Conservation (phyloP, 169 alveolate species). For the Amoebophrya sp. region DNA sequence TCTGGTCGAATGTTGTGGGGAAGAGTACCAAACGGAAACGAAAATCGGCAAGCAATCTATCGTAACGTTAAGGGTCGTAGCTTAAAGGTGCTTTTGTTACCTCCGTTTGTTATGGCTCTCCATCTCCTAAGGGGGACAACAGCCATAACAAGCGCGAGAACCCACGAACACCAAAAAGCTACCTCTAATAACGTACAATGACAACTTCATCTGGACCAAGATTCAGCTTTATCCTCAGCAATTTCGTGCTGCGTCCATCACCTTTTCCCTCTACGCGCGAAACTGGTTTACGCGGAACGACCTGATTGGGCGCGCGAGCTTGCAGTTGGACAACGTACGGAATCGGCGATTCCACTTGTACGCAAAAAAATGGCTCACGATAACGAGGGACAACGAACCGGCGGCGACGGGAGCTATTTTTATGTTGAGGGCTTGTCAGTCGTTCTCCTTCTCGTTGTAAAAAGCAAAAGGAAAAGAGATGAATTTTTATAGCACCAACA, state of each 20-base stretch:
- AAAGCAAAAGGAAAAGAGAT: too few species aligned
- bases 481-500: too few species aligned
- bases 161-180: neutral
- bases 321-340: neutral
- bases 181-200: neutral
- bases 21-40: neutral
- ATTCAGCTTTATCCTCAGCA: neutral
- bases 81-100: too few species aligned
- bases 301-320: constrained; percentile 13
- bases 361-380: neutral
- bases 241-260: neutral
- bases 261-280: constrained; percentile 15
- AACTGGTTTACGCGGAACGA: neutral
- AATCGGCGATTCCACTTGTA: constrained; percentile 13
- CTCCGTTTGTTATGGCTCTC: too few species aligned
- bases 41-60: neutral
- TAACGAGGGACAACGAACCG: neutral
- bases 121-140: too few species aligned
- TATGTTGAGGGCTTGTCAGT: too few species aligned
- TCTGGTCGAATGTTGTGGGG: neutral
- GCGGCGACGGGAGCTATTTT: neutral
- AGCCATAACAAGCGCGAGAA: too few species aligned
- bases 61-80: too few species aligned
- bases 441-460: too few species aligned
- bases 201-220: neutral